Base-by-base conservation (phyloP, 2,329 filamentous ascomycete genomes). In the Zasmidium angulare region DNA sequence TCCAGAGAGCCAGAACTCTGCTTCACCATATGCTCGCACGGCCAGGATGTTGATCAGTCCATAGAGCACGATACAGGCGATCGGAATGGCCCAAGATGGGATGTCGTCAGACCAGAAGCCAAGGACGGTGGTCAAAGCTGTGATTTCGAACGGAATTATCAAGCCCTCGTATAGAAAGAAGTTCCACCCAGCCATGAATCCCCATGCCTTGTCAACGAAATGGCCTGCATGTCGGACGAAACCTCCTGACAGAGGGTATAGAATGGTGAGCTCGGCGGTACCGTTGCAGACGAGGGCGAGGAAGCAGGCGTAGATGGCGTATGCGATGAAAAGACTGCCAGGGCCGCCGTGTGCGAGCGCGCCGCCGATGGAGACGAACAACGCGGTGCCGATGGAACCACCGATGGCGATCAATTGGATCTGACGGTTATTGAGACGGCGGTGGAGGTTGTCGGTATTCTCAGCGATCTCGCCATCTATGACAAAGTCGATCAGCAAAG, bases 121-220 rank as follows among this genome's bases (percentile, higher is more conserved):
- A 43, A 78, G 64, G 23, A 80, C 70, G 4, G 77, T 69, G 50
- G 69, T 75, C 36, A 79, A 70, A 29, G 78, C 78, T 0, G 79
- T 78, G 56, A 84, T 82, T 62, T 84, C 81, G 62, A 81, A 82
- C 0, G 81, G 81, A 7, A 83, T 81, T 1, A 82, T 72, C 10
- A 83, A 58, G 1, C 79, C 75, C 64, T 83, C 80, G 63, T 82
- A 82, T 43, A 82, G 72, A 63, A 81, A 81, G 65, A 82, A 71
- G 63, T 70, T 71, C 68, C 68, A 71, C n/a, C 80, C 80, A 46
- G 74, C 76, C 58, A 77, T 75, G 67, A 88, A 87, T 31, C 85
- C 85, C 20, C 85, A 76, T 10, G 86, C 79, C n/a, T 88, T 85
- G 70, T 89, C 86, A 10, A 85, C 84, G 83, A 85, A 89, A 65